Percentiles rank a stretch among this genome's conserved stretches.
Conservation (phyloP, 208 protist genomes). For the Novymonas esmeraldas region DNA sequence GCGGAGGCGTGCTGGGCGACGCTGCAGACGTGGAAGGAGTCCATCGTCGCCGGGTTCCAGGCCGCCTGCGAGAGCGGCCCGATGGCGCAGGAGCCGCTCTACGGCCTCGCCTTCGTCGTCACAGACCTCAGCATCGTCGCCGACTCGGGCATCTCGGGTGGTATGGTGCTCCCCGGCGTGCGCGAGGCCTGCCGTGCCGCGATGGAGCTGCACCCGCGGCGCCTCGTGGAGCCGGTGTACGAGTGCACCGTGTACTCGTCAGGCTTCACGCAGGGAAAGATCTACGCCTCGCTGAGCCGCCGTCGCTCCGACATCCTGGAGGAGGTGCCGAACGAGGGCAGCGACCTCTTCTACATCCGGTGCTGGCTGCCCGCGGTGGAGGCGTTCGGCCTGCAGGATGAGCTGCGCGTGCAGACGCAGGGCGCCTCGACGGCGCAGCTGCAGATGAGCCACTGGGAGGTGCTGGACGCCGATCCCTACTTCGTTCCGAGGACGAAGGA, state of each 20-base stretch:
- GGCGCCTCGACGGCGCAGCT: slow-evolving; percentile 97
- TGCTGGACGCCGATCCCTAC: slow-evolving; percentile 96
- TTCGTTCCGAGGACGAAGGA: slow-evolving; percentile 97
- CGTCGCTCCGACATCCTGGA: slow-evolving; percentile 92
- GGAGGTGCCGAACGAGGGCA: slow-evolving; percentile 97
- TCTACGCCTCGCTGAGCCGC: slow-evolving; percentile 89
- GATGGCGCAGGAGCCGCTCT: slow-evolving; percentile 98
- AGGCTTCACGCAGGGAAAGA: slow-evolving; percentile 80
- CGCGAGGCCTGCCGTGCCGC: slow-evolving; percentile 93
- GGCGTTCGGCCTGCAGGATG: slow-evolving; percentile 97
- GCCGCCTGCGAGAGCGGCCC: slow-evolving; percentile 94
- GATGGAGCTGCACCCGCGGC: slow-evolving; percentile 89
- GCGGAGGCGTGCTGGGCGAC: slow-evolving; percentile 27
- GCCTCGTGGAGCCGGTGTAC: slow-evolving; percentile 98
- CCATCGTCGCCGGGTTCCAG: slow-evolving; percentile 96
- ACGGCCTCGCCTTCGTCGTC: slow-evolving; percentile 90
- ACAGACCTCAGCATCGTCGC: slow-evolving; percentile 64
- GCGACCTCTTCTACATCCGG: slow-evolving; percentile 95
- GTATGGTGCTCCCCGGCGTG: slow-evolving; percentile 94
- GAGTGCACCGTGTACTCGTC: slow-evolving; percentile 96
- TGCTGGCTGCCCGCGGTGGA: slow-evolving; percentile 96
- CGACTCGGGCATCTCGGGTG: slow-evolving; percentile 60
- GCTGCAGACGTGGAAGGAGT: slow-evolving; percentile 75
- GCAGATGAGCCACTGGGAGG: slow-evolving; percentile 94
- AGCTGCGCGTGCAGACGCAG: slow-evolving; percentile 93